Conservation (phyloP, 2,329 filamentous ascomycete genomes). For the Exophiala phaeomuriformis region DNA sequence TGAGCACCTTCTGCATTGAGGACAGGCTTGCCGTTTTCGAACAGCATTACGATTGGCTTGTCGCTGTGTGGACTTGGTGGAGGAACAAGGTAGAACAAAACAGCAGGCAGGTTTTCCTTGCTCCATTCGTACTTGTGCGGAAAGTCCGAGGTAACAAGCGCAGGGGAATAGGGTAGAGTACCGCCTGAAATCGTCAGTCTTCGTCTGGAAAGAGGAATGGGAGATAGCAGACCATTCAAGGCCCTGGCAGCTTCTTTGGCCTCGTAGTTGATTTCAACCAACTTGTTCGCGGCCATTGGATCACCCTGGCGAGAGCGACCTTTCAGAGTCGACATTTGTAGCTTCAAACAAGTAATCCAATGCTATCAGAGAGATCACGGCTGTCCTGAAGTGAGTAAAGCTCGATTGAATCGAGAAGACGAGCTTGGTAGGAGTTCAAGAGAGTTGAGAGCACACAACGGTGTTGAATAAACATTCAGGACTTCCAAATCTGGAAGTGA, state of each 20-base stretch:
- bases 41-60: background rate
- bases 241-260: background rate
- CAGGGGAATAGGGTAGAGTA: background rate
- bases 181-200: slow-evolving; percentile 1
- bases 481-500: background rate
- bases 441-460: background rate
- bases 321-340: background rate
- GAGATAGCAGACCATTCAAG: background rate
- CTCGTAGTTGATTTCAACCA: background rate
- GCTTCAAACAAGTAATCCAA: background rate
- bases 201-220: background rate
- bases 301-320: background rate
- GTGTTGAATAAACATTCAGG: background rate
- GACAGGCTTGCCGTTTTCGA: background rate
- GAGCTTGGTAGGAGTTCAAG: background rate
- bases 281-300: background rate
- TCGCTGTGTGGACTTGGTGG: background rate
- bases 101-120: slow-evolving; percentile 25
- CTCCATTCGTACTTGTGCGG: slow-evolving; percentile 24
- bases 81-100: slow-evolving; percentile 24
- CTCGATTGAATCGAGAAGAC: too few relatives aligned
- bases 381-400: too few relatives aligned
- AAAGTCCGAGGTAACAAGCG: slow-evolving; percentile 3
- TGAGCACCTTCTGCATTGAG: background rate
- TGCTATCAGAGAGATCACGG: background rate